Base-by-base conservation (phyloP, 2,329 filamentous ascomycete species). In the Pseudogymnoascus sp. region DNA sequence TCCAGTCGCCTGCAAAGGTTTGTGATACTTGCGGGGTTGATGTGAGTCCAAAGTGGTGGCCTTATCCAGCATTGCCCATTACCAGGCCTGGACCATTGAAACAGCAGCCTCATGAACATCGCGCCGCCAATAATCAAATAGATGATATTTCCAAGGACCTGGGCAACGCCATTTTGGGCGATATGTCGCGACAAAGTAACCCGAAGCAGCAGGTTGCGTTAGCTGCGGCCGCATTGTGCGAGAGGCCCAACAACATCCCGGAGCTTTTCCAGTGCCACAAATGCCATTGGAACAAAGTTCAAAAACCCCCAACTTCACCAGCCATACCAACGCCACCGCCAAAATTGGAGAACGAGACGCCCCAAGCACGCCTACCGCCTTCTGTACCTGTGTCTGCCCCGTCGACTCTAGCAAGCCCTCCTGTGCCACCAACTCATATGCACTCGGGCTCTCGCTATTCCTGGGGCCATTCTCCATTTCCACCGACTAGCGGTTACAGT, bases 41-140 rank as follows among this genome's bases (percentile, higher is more conserved):
- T 70, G 82, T 88, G 60, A 91, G 87, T 68, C 89, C 88, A 4
- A 87, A 83, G 69, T 92, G 89, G 89, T 89, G 88, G 81, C 68
- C 69, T 9, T 70, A 68, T 30, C 41, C 63, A 16, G 22, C 62
- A 36, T 64, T 65, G 11, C 58, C 62, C 19, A 11, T n/a, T 41
- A 23, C 28, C 12, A 52, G 22, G 14, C 42, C 36, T 62, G 58
- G 14, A 14, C 14, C 23, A 16, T 30, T 52, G 23, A 52, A 52
- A 30, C 45, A 81, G 70, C 85, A 81, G 70, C 85, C 84, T 69
- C 76, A 84, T 45, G 80, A 82, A 61, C 83, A 86, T 22, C 42
- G 42, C 22, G 11, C 42, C 22, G 2, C 23, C 42, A 49, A 25
- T 25, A 49, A 49, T 49, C 42, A 49, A n/a, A n/a, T 49, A 9